These are phyloP conservation scores for Triticum turgidum DNA, from an alignment of 176 grass and related monocot species.

Conservation along the genomic window DNA sequence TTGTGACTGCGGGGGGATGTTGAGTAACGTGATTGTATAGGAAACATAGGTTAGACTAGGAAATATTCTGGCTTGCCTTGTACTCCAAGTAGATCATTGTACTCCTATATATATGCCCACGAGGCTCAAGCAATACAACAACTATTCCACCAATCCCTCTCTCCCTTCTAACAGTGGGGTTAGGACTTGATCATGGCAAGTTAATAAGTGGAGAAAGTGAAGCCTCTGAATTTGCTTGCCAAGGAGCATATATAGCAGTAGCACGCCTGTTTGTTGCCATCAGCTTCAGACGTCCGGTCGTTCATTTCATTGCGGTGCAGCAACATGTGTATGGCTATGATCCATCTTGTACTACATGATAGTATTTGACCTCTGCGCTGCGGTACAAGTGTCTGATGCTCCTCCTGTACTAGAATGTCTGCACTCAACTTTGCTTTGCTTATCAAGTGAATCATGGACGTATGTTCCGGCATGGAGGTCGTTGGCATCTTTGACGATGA, in stretches of 20 bases:
- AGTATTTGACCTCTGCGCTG: neutral
- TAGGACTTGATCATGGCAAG: neutral
- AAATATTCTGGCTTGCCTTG: too few relatives aligned
- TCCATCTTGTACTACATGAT: neutral
- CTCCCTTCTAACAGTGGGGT: too few relatives aligned
- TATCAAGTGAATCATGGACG: slow-evolving; percentile 16
- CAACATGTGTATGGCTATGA: neutral
- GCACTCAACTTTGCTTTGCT: neutral
- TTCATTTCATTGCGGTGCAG: neutral
- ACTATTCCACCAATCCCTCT: too few relatives aligned
- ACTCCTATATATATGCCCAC: too few relatives aligned
- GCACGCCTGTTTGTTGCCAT: neutral
- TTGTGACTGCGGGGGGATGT: too few relatives aligned
- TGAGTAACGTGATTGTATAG: too few relatives aligned
- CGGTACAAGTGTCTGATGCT: neutral
- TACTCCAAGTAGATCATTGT: too few relatives aligned
- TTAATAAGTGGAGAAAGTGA: neutral
- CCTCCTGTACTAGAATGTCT: neutral
- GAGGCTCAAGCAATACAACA: too few relatives aligned
- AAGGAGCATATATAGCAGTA: too few relatives aligned
- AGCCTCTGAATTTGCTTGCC: neutral
- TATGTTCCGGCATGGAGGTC: neutral
- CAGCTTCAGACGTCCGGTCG: neutral
- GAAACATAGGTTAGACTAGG: too few relatives aligned
- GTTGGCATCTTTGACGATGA: too few relatives aligned